Evolutionary conservation across 108 stramenopile species (phyloP).

Genomic region (Conticribra guillardii): DNA sequence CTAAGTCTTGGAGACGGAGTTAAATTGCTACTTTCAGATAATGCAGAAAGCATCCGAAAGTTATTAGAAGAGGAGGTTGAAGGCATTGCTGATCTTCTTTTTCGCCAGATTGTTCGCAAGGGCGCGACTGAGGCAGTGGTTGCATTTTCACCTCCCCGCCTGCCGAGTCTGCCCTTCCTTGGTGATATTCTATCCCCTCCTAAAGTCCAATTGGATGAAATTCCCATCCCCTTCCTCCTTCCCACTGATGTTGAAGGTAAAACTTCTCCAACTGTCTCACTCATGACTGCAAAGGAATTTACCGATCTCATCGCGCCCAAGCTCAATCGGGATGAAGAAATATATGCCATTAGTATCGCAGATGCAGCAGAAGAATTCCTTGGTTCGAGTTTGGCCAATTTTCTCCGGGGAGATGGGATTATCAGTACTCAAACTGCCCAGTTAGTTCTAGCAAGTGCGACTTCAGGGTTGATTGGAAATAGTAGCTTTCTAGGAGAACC

Average conservation of each 20-base stretch:
- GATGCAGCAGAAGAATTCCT: constrained; percentile 76
- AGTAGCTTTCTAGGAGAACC: constrained; percentile 26
- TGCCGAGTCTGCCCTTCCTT: constrained; percentile 69
- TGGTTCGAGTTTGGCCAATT: constrained; percentile 64
- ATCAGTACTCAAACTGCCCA: constrained; percentile 57
- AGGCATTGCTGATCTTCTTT: constrained; percentile 77
- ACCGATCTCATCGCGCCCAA: constrained; percentile 80
- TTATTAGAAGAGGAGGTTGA: constrained; percentile 81
- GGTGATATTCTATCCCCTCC: constrained; percentile 75
- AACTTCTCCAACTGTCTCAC: constrained; percentile 26
- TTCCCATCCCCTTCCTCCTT: constrained; percentile 72
- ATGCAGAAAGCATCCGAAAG: constrained; percentile 72
- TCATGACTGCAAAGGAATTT: constrained; percentile 60
- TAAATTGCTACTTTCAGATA: constrained; percentile 74
- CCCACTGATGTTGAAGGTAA: constrained; percentile 37
- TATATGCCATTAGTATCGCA: constrained; percentile 82
- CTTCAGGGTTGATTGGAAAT: constrained; percentile 41
- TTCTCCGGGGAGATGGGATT: constrained; percentile 73
- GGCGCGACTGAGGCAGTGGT: constrained; percentile 69
- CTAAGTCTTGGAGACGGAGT: constrained; percentile 68
- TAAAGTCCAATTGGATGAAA: constrained; percentile 70
- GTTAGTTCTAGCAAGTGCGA: constrained; percentile 59
- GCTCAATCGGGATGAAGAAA: constrained; percentile 80
- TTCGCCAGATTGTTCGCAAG: constrained; percentile 77
- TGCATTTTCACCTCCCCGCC: constrained; percentile 71